These are phyloP conservation scores for Scheffersomyces lignicola DNA, from an alignment of 1,139 yeast genomes.

Conservation along the genomic window DNA sequence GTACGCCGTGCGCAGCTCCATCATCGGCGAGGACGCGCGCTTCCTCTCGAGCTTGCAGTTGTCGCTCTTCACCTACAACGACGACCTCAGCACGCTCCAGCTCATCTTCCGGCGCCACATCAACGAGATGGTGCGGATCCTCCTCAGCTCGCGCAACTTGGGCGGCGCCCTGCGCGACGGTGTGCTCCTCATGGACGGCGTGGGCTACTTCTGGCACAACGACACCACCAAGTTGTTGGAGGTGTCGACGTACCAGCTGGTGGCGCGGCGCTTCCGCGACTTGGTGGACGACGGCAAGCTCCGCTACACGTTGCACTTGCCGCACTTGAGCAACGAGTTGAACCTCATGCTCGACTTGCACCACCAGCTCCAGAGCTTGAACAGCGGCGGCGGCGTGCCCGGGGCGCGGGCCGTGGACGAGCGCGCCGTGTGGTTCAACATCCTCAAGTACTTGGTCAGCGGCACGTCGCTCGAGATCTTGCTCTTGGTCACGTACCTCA, in stretches of 20 bases:
- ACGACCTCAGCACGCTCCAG: slow-evolving; percentile 50
- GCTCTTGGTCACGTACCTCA: slow-evolving; percentile 40
- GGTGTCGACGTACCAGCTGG: slow-evolving; percentile 44
- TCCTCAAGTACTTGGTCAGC: slow-evolving; percentile 43
- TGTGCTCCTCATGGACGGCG: slow-evolving; percentile 40
- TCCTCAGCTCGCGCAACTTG: slow-evolving; percentile 39
- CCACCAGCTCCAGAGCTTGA: slow-evolving; percentile 42
- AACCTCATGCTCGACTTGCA: slow-evolving; percentile 48
- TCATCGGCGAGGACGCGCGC: slow-evolving; percentile 49
- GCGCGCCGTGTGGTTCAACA: slow-evolving; percentile 46
- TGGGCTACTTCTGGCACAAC: slow-evolving; percentile 46
- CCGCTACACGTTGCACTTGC: slow-evolving; percentile 34
- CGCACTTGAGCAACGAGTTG: slow-evolving; percentile 42
- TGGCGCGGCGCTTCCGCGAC: slow-evolving; percentile 39
- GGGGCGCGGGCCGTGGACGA: slow-evolving; percentile 25
- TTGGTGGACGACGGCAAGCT: slow-evolving; percentile 36
- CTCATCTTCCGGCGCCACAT: slow-evolving; percentile 49
- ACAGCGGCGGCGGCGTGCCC: slow-evolving; percentile 12
- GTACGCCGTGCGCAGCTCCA: slow-evolving; percentile 26
- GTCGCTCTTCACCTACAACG: slow-evolving; percentile 46
- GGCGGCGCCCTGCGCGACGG: no score
- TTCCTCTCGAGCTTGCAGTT: slow-evolving; percentile 47
- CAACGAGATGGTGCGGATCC: slow-evolving; percentile 43
- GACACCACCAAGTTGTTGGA: slow-evolving; percentile 44
- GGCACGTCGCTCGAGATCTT: slow-evolving; percentile 47